Evolutionary conservation across 805 yeast genomes (phyloP), one percentile per base, ranked within the genome.

Genomic region (Teunomyces stri): DNA sequence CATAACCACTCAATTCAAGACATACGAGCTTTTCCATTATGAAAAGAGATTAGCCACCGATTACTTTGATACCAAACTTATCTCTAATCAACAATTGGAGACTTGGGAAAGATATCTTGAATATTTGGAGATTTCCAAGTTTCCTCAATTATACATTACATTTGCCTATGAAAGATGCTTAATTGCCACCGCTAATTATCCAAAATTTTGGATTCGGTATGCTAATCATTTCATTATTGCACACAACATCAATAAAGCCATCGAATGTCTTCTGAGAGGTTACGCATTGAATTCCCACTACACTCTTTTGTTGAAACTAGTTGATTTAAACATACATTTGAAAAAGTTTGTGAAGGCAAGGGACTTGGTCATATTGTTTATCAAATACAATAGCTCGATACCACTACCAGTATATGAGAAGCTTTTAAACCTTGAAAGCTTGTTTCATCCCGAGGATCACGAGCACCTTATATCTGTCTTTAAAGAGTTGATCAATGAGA

Each of bases 51-150:
- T 49, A 34, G 52, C 59, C 5, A 50, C 62, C 7, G 74, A 72
- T 6, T 75, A 65, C 51, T 76, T 59, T 52, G 66, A 64, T 22
- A 69, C 73, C 1, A 57, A 63, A 11, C 50, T 59, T 6, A 47
- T 68, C 9, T 59, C 70, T 2, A 58, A 57, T 18, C 75, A 78
- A 43, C 87, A 85, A 53, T 57, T 84, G 16, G 76, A 74, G 15
- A 69, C 66, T 9, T 85, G 96, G 82, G 78, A 74, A 45, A 61
- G 69, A 25, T 89, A 85, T 60, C 55, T 86, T 31, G 75, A 75
- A 51, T 79, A 72, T 47, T 64, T 80, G 31, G 89, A 85, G 53
- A 55, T 62, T 46, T 44, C 55, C 44, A 55, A 62, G 18, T 65
- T 59, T 35, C 59, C 68, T 1, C 46, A 45, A 7, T 56, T 52